Evolutionary conservation across 805 yeast genomes (phyloP).

Genomic region (Ogataea neopini): DNA sequence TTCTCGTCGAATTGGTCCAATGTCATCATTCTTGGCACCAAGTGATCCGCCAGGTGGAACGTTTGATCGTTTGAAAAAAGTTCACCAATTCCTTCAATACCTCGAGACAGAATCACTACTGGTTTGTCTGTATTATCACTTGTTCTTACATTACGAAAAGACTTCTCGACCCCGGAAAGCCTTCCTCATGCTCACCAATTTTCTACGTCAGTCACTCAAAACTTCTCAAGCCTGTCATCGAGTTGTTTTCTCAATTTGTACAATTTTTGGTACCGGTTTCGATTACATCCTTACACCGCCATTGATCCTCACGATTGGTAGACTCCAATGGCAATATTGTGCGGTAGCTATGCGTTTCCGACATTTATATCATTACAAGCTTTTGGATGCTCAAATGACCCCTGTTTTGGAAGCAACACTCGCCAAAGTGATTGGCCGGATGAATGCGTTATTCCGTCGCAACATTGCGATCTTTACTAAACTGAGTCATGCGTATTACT

Average conservation of each 20-base stretch:
- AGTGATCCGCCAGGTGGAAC: conserved; percentile 12
- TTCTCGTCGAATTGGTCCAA: conserved; percentile 6
- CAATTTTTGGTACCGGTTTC: conserved; percentile 44
- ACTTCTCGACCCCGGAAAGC: conserved; percentile 32
- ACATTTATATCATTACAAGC: conserved; percentile 16
- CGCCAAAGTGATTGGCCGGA: not conserved
- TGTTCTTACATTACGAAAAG: conserved; percentile 43
- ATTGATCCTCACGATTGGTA: conserved; percentile 12
- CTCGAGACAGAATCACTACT: conserved; percentile 18
- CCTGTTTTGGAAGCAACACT: conserved; percentile 6
- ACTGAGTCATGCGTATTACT: conserved; percentile 23
- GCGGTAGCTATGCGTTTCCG: conserved; percentile 10
- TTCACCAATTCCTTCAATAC: conserved; percentile 18
- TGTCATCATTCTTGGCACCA: conserved; percentile 18
- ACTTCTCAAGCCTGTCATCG: conserved; percentile 36
- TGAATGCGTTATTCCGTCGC: not conserved
- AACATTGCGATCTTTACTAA: conserved; percentile 7
- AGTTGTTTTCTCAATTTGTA: conserved; percentile 34
- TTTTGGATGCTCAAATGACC: conserved; percentile 13
- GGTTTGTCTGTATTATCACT: conserved; percentile 37
- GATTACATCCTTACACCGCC: conserved; percentile 45
- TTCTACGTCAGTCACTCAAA: conserved; percentile 32
- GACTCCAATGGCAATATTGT: conserved; percentile 14
- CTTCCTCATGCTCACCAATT: conserved; percentile 37
- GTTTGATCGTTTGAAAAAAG: conserved; percentile 25